Base-by-base conservation (phyloP, 139 green algal genomes). In the Micractinium sp. region DNA sequence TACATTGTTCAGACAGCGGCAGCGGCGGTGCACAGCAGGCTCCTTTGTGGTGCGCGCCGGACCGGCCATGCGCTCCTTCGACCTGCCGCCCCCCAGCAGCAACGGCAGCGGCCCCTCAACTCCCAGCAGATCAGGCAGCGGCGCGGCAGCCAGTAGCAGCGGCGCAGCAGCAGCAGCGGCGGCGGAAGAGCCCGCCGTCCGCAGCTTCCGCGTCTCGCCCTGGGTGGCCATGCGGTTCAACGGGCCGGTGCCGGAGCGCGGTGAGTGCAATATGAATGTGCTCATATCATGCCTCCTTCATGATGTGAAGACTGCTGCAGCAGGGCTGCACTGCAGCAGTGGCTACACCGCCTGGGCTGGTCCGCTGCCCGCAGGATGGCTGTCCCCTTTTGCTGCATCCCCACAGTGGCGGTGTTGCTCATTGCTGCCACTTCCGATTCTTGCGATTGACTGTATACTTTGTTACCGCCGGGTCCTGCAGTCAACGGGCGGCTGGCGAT, bases 191-290 rank as follows among this genome's bases (percentile, higher is more conserved):
- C 35, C 63, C n/a, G 53, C 35, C 47, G 53, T 31, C n/a, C 14
- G 74, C 80, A 22, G 31, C 27, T 88, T 73, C 33, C 81, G 67
- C 35, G 53, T 90, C 23, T 19, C 53, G 4, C 20, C 35, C 39
- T 82, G 90, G 93, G 91, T 95, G 78, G 95, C 94, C 16, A 90
- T 97, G 77, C 93, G 91, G 78, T 96, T 96, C 87, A 94, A 93
- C 80, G 94, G 95, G 14, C 94, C 94, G 33, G 96, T 91, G 29
- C 96, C 96, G 36, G 96, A 98, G 92, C 81, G 96, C 0, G 94
- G 96, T 12, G 79, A 98, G 3, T 94, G 96, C 5, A 98, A n/a
- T 12, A 29, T 12, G 3, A 14, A 29, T 29, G n/a, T 73, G 66
- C 7, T 2, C 9, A 2, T 29, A 19, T 73, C 25, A n/a, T 73